A percentile compares a stretch with the other conserved stretches of the same genome.
phyloP scores from a whole-genome alignment of 441 rosid genomes.

The Sinapis alba region DNA sequence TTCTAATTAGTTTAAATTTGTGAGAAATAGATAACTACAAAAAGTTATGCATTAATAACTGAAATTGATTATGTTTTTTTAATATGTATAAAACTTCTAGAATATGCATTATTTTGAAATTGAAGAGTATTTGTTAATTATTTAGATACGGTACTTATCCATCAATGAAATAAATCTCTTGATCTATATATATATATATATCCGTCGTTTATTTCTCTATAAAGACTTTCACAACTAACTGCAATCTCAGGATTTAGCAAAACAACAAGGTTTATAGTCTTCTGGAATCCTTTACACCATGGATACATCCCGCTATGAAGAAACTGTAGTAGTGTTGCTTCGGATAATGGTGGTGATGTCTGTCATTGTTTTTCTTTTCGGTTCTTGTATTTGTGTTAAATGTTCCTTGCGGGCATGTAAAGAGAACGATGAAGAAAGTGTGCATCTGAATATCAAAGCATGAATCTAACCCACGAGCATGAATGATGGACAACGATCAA shows the following conservation, averaged over 20 bases:
- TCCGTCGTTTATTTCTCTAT: no score
- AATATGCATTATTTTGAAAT: no score
- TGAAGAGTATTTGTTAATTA: no score
- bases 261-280: neutral
- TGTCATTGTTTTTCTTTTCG: slow-evolving; percentile 3
- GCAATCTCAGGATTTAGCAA: neutral
- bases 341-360: neutral
- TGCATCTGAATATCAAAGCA: neutral
- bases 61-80: no score
- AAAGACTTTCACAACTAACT: no score
- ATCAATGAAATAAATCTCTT: no score
- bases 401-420: neutral
- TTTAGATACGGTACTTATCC: no score
- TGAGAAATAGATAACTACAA: no score
- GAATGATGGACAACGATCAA: neutral
- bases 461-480: neutral
- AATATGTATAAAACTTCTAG: no score
- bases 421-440: neutral
- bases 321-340: neutral
- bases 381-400: neutral
- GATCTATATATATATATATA: no score
- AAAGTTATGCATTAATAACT: no score
- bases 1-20: no score
- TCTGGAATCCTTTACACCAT: neutral
- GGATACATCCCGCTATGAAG: neutral